Base-by-base conservation (phyloP, 208 protist species). In the Tritrichomonas musculus region DNA sequence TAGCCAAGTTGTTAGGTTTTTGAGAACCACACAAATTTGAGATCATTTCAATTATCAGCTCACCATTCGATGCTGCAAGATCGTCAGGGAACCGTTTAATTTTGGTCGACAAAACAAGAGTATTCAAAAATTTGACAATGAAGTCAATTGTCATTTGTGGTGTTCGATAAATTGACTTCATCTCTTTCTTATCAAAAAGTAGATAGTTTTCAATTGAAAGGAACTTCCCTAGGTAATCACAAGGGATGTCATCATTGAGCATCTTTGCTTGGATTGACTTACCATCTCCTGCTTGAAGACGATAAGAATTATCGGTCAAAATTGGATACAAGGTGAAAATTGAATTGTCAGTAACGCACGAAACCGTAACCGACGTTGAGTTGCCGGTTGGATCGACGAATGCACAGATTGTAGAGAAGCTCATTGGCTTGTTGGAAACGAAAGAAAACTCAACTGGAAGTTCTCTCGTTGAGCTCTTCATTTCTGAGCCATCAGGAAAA, bases 321-420 rank as follows among this genome's bases (percentile, higher is more conserved):
- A 88, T 5, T 60, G 77, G 77, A 88, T 88, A 88, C 5, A 88
- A 30, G 0, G 77, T 88, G 30, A 88, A 88, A 33, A 88, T 47
- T 8, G 77, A 88, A 88, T 88, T 88, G 39, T 88, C 77, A 20
- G 77, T 88, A 50, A 17, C 25, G 39, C 33, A 20, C 1, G 77
- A 88, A 33, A 88, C 77, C 0, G 47, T 55, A 60, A 88, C 41
- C 33, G 33, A 44, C n/a, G 33, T 57, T 39, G 47, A 39, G 17
- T n/a, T 57, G 11, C 77, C 77, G 20, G 11, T 2, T 39, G 13
- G 0, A 88, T 88, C 77, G 8, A 88, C 41, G 39, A 88, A 44
- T 0, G 77, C 77, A 57, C 53, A 39, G 17, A 88, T 57, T 39
- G 77, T 88, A 11, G 47, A 57, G 27, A 88, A 88, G 33, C 17